Conservation (phyloP, 2,329 filamentous ascomycete species). For the Myriosclerotinia curreyana region DNA sequence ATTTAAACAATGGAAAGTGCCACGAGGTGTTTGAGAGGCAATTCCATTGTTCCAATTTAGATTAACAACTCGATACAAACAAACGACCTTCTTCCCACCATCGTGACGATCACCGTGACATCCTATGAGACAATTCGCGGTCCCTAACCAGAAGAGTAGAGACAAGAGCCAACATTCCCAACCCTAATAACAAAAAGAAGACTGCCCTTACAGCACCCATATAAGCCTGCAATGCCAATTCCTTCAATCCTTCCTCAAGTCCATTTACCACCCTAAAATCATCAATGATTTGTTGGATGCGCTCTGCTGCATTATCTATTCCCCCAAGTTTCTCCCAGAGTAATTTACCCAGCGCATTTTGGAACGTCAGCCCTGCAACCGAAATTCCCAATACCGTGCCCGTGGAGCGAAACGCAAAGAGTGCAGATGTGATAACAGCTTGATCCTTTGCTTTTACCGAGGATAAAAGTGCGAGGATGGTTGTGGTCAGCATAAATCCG, state of each 20-base stretch:
- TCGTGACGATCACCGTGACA: not conserved
- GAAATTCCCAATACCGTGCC: conserved; percentile 65
- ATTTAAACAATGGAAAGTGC: no score
- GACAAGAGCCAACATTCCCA: conserved; percentile 5
- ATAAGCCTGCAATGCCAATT: conserved; percentile 16
- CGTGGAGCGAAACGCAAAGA: conserved; percentile 73
- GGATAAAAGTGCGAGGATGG: conserved; percentile 66
- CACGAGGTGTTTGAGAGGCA: no score
- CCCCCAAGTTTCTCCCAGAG: conserved; percentile 23
- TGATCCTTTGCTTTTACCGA: conserved; percentile 65
- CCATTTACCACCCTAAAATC: conserved; percentile 7
- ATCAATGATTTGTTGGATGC: conserved; percentile 1
- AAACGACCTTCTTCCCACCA: not conserved
- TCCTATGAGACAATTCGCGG: conserved; percentile 16
- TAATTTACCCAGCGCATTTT: conserved; percentile 20
- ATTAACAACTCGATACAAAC: not conserved
- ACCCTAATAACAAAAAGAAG: conserved; percentile 16
- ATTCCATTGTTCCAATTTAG: no score
- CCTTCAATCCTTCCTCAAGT: not conserved
- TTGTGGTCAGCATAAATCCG: conserved; percentile 63
- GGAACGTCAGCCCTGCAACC: conserved; percentile 23
- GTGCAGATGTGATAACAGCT: conserved; percentile 71
- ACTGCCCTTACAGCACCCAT: conserved; percentile 16
- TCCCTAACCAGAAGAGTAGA: conserved; percentile 3
- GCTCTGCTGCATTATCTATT: conserved; percentile 13